Base-by-base conservation (phyloP, 768 basidiomycete genomes). In the Psilocybe subaeruginosa region DNA sequence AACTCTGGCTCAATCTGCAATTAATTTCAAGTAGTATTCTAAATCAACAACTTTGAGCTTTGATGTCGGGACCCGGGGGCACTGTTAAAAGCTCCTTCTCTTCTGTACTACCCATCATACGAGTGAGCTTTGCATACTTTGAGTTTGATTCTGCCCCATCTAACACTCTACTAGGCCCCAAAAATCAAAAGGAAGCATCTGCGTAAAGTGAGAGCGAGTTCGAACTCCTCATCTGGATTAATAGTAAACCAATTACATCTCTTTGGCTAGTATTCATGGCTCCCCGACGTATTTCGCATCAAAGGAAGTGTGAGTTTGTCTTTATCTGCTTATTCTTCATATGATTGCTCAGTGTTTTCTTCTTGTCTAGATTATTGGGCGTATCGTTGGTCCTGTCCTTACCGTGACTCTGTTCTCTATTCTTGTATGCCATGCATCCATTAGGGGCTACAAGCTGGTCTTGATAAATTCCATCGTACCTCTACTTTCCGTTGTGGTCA, bases 401-500 rank as follows among this genome's bases (percentile, higher is more conserved):
- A 93, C 92, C 0, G 88, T 96, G 31, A 94, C 93, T 0, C 55
- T 93, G 4, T 94, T 92, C 67, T 84, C 95, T 4, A 77, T 74
- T 33, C 64, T 79, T 3, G 81, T 91, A 29, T 85, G 83, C 29
- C 91, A 87, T 74, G 80, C 82, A 41, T 82, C 81, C 72, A 74
- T 78, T 19, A 77, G 74, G 62, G 93, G 90, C 0, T 81, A 85
- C 57, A 73, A 78, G 30, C 73, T 95, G 48, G 80, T 82, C 27
- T 78, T 93, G 66, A 86, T 92, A 17, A 96, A 93, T 73, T 88
- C 92, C 27, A 89, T 97, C 58, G 86, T 95, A 2, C 95, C 95
- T 1, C 75, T 97, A 54, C 82, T 97, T 33, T 92, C 93, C 9
- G 92, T 97, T 11, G 95, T 97, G 66, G 95, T 93, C 70, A 74